Percentiles rank a stretch among this genome's conserved stretches.
Evolutionary conservation across 495 filamentous ascomycete species (phyloP).

Genomic region (Bacidia rubella): DNA sequence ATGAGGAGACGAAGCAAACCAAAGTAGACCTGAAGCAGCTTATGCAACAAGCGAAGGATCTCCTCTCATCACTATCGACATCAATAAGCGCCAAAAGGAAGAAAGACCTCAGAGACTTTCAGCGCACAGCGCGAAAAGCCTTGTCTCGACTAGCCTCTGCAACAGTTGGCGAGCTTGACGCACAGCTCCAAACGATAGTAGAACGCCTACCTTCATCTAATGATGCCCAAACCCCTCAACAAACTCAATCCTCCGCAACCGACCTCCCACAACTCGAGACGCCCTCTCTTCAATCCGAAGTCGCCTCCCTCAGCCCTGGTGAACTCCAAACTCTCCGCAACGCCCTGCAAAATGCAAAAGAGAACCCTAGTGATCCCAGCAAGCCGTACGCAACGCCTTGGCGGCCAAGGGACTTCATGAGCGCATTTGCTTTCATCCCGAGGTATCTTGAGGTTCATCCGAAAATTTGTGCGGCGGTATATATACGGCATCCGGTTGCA

Average conservation of each 20-base stretch:
- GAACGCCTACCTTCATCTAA: constrained; percentile 7
- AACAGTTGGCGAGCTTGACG: constrained; percentile 35
- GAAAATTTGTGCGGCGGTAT: constrained; percentile 87
- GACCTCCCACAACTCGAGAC: constrained; percentile 10
- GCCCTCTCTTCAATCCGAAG: constrained; percentile 8
- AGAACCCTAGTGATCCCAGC: constrained; percentile 59
- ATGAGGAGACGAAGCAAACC: constrained; percentile 4
- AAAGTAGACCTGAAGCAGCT: constrained; percentile 37
- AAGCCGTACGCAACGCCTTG: constrained; percentile 90
- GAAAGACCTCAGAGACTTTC: constrained; percentile 47
- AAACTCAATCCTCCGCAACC: neutral
- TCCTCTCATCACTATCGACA: constrained; percentile 34
- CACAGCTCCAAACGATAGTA: constrained; percentile 33
- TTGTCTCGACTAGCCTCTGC: constrained; percentile 34
- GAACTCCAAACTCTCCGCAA: constrained; percentile 29
- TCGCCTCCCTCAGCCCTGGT: constrained; percentile 7
- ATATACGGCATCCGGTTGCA: constrained; percentile 90
- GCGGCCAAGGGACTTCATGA: constrained; percentile 76
- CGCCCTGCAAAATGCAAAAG: constrained; percentile 41
- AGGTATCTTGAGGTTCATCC: constrained; percentile 95
- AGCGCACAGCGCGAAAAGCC: constrained; percentile 37
- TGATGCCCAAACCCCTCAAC: neutral
- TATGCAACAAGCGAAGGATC: constrained; percentile 37
- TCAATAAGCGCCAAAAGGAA: constrained; percentile 45
- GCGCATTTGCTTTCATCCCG: constrained; percentile 86